Base-by-base conservation (phyloP, 768 basidiomycete genomes). In the Lactifluus pinguis region DNA sequence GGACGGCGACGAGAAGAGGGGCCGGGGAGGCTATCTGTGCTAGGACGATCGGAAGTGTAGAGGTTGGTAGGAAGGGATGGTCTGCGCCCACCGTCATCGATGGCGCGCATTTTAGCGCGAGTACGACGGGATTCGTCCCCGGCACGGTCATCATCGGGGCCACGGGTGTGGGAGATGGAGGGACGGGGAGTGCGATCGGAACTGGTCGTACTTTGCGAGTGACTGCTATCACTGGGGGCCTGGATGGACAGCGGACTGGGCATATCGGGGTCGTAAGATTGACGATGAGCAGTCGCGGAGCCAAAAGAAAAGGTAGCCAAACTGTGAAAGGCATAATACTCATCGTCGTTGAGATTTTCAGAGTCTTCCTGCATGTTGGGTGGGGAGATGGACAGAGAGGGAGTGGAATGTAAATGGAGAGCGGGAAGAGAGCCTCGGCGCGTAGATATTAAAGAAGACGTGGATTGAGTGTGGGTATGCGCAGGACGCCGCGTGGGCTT, bases 271-370 rank as follows among this genome's bases (percentile, higher is more conserved):
- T 70, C 69, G 48, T 71, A 55, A 21, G 67, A 49, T 13, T 41
- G 67, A 41, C 53, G 74, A 49, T 59, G 67, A 6, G 67, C 61
- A 1, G 67, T 51, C 6, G 71, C 69, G 13, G 68, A 71, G 36
- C 79, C 78, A 61, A 79, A 79, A 7, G 76, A 76, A 67, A 73
- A 79, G 49, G 64, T 72, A 21, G 76, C 72, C 25, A 79, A 71
- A 55, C 69, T 69, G 3, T 75, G 73, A 66, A 80, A 77, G 53
- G 57, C 56, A 45, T 63, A 67, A 65, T 61, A 68, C 29, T 66
- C 68, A 36, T 63, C 64, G 57, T 53, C 60, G 39, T 61, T 66
- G 34, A 48, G 21, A 55, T 59, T 57, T 61, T 62, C 59, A 49
- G 62, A 48, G 63, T 69, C 62, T 53, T 65, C 58, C 53, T 67